phyloP scores from a whole-genome alignment of 2,329 filamentous ascomycete genomes.

The Xylariaceae sp. region DNA sequence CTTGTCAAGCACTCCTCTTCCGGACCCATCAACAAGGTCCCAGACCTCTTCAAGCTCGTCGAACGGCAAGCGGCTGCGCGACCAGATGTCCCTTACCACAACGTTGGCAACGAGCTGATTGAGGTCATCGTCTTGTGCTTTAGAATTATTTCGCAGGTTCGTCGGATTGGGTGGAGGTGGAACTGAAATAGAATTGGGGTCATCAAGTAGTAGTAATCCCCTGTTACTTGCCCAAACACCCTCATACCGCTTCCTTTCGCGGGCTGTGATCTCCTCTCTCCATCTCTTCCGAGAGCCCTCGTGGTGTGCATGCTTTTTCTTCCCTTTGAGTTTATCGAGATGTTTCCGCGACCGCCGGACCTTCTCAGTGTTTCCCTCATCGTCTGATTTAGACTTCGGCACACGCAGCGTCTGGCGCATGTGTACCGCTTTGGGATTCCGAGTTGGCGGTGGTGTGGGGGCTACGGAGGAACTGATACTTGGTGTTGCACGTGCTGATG shows the following conservation, averaged over 20 bases:
- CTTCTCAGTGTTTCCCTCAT: constrained; percentile 47
- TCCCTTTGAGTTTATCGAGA: constrained; percentile 41
- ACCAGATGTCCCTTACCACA: constrained; percentile 73
- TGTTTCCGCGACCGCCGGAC: constrained; percentile 44
- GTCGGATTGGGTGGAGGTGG: too few relatives aligned
- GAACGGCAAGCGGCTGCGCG: constrained; percentile 60
- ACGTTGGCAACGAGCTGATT: constrained; percentile 60
- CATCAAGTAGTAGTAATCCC: constrained; percentile 45
- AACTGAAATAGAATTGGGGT: not conserved
- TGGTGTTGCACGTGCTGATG: constrained; percentile 52
- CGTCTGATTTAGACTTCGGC: constrained; percentile 45
- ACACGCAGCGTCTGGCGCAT: constrained; percentile 66
- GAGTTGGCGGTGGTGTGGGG: constrained; percentile 40
- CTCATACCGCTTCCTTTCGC: constrained; percentile 76
- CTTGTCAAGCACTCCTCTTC: constrained; percentile 54
- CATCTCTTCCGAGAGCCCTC: constrained; percentile 72
- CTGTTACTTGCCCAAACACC: constrained; percentile 81
- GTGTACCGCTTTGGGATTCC: constrained; percentile 47
- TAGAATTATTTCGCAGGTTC: too few relatives aligned
- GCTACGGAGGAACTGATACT: constrained; percentile 38
- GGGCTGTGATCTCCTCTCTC: constrained; percentile 68
- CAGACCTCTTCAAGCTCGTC: constrained; percentile 73
- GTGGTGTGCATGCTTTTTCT: constrained; percentile 68
- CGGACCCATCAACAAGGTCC: constrained; percentile 63
- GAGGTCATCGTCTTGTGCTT: too few relatives aligned